Evolutionary conservation across 768 basidiomycete species (phyloP), one percentile per base, ranked within the genome.

Genomic region (Filobasidium wieringae): DNA sequence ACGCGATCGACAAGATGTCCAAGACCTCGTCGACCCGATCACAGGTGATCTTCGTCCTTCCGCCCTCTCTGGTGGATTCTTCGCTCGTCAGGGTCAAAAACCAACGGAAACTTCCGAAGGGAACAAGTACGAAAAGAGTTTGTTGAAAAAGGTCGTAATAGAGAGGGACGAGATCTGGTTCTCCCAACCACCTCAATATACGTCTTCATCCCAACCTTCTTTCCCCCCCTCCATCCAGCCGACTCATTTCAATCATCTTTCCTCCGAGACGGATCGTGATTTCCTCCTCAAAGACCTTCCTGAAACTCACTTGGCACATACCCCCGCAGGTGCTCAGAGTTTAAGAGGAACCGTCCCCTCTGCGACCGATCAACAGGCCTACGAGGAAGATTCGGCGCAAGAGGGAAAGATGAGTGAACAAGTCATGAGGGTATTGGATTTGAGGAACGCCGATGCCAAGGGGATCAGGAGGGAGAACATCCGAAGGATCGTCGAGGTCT

Each of bases 401-500:
- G 78, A 81, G 64, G 43, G 27, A 1, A 41, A 39, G n/a, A 69
- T 75, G 55, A 52, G 60, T 39, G 65, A 60, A 39, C 73, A 75
- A 58, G 79, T 95, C 57, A 83, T 85, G 40, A 79, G 80, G 63
- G 74, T 89, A 30, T 74, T 90, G 22, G 90, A 95, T 75, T 74
- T 97, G 65, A 78, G 84, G 62, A 96, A 97, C 68, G 86, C 93
- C 17, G 87, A 86, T 64, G 86, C 88, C 29, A 77, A 75, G 30
- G 89, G 88, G n/a, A 83, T 96, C 61, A 82, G 87, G 51, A 87
- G 80, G 66, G 88, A 90, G 75, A 96, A 95, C 72, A 78, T 86
- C 59, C 78, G 82, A 68, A 79, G 89, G 61, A 85, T 91, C 60
- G 78, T 95, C 29, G 75, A 75, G 14, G 82, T 80, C 29, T 96